Base-by-base conservation (phyloP, 2,329 filamentous ascomycete species). In the Falciphora oryzae region DNA sequence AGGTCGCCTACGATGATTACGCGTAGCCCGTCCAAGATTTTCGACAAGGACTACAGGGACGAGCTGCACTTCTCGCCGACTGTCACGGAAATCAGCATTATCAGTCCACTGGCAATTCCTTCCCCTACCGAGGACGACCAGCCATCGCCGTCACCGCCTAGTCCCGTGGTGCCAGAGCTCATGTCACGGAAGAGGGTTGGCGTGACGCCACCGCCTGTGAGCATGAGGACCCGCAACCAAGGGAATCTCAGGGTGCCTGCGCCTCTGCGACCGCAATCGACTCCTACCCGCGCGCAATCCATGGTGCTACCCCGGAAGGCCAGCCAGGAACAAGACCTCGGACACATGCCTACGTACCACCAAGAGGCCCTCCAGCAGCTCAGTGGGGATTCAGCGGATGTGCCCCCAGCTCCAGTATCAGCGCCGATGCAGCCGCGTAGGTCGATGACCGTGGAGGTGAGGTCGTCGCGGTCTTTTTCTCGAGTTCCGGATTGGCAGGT, bases 191-290 rank as follows among this genome's bases (percentile, higher is more conserved):
- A 10, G 59, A 62, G 53, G 22, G 44, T 16, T 25, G 57, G n/a
- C 60, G 77, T 70, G 63, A 75, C 76, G 0, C 74, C 77, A 3
- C 77, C 78, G 0, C 78, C 80, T 0, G 74, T 80, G 32, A 81
- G 77, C 68, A 76, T 81, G 72, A 73, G 73, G n/a, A 79, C 76
- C 8, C 67, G 77, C 31, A 77, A 75, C 35, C 72, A 74, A 8
- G 68, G 72, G 11, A 69, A 73, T 18, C 69, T 75, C 16, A 71
- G 73, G 60, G 78, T 74, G 3, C 74, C 73, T 16, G 72, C 73
- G 18, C 73, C 75, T 16, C 68, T 75, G 14, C 75, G 78, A 31
- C 70, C 77, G 6, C 73, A 74, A 53, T 75, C 75, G 16, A 77
- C 75, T 2, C 71, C 75, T 18, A 68, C 65, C 22, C 50, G n/a